Percentiles rank a stretch among this genome's conserved stretches.
These are phyloP conservation scores for Talaromyces wortmannii DNA, from an alignment of 495 filamentous ascomycete genomes.

Conservation along the genomic window DNA sequence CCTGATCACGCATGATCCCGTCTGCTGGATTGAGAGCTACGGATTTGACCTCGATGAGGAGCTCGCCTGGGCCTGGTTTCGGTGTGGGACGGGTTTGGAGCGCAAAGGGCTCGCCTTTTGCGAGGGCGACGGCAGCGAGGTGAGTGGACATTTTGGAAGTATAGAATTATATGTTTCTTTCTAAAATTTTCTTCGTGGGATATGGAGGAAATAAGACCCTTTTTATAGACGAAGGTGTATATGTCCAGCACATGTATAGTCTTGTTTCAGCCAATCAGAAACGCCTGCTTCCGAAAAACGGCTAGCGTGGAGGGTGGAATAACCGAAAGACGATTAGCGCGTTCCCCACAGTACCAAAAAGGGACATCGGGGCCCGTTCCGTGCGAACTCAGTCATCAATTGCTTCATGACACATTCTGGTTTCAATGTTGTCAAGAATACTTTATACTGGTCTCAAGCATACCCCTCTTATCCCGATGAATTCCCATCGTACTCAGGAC, in stretches of 20 bases:
- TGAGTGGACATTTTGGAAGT: conserved; percentile 27
- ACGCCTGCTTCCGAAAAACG: conserved; percentile 12
- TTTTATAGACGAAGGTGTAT: conserved; percentile 7
- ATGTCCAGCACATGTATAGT: too few relatives aligned
- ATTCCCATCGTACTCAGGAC: neutral
- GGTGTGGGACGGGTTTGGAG: conserved; percentile 28
- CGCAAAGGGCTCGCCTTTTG: conserved; percentile 25
- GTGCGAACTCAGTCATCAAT: neutral
- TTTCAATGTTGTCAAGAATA: neutral
- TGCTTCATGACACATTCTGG: neutral
- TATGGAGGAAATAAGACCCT: conserved; percentile 4
- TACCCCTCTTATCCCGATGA: neutral
- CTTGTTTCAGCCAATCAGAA: conserved; percentile 19
- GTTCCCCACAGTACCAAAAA: neutral
- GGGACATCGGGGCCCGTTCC: neutral
- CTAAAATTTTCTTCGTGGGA: neutral
- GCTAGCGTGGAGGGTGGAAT: conserved; percentile 14
- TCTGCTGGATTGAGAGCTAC: conserved; percentile 46
- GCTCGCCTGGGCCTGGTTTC: conserved; percentile 35
- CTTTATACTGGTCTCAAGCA: neutral
- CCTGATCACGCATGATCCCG: conserved; percentile 24
- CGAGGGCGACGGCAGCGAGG: conserved; percentile 28
- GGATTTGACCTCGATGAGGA: conserved; percentile 42
- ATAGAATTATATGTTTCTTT: conserved; percentile 4
- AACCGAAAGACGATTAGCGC: conserved; percentile 15